phyloP scores from a whole-genome alignment of 441 rosid genomes.

The Adansonia gregorii region DNA sequence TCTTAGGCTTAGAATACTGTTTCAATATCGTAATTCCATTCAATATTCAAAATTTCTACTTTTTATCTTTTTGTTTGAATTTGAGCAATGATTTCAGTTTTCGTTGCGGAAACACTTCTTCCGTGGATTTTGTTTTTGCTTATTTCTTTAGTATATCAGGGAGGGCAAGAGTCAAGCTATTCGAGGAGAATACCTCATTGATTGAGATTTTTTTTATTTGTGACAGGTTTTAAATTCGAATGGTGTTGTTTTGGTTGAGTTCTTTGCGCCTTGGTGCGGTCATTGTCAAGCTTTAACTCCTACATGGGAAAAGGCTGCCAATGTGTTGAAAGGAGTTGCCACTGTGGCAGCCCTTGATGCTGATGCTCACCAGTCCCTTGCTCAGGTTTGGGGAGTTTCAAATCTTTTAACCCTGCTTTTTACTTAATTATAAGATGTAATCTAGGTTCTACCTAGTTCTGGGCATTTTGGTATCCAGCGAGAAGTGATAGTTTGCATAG shows the following conservation, averaged over 20 bases:
- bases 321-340: slow-evolving; percentile 84
- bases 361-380: slow-evolving; percentile 88
- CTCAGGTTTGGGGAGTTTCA: slow-evolving; percentile 64
- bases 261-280: slow-evolving; percentile 99
- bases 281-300: slow-evolving; percentile 94
- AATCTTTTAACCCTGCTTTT: background rate
- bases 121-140: slow-evolving; percentile 1
- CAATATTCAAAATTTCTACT: background rate
- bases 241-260: slow-evolving; percentile 89
- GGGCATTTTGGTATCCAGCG: background rate
- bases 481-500: background rate
- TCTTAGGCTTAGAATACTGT: slow-evolving; percentile 1
- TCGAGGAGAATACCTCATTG: background rate
- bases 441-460: background rate
- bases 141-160: background rate
- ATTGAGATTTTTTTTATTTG: slow-evolving; percentile 16
- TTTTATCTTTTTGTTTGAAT: background rate
- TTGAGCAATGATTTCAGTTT: background rate
- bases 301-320: slow-evolving; percentile 94
- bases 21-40: slow-evolving; percentile 8
- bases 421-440: background rate
- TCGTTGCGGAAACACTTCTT: background rate
- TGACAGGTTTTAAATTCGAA: slow-evolving; percentile 84
- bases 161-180: background rate
- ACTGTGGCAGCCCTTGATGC: slow-evolving; percentile 99